Base-by-base conservation (phyloP, 345 rosid genomes). In the Odontarrhena argentea region DNA sequence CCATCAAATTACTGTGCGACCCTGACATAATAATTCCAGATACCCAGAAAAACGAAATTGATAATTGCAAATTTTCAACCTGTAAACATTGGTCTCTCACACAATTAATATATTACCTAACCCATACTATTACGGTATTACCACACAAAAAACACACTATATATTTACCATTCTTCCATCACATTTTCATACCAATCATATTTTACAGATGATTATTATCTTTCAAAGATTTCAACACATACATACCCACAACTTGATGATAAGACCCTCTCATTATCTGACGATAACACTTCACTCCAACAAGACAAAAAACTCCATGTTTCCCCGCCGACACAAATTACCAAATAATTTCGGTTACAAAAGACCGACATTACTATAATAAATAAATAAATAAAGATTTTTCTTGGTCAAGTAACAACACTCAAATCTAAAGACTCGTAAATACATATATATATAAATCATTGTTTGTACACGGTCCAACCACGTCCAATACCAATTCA, bases 361-460 rank as follows among this genome's bases (percentile, higher is more conserved):
- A 18, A n/a, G 3, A 55, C 65, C 70, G 75, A 63, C 75, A 63
- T 63, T 64, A 69, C 55, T 69, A 63, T 63, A 63, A 63, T 5
- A 7, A 53, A 55, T 15, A 51, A 26, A 32, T 5, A 47, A 68
- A 45, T 55, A 46, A 70, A 63, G 6, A 46, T 12, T 26, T 63
- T 42, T 37, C 5, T 28, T 28, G 69, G 64, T 48, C 24, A 45
- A 70, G 32, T 28, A 28, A 18, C 22, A 18, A 18, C 22, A 18
- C 22, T 18, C 22, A 18, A 18, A 49, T 13, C 44, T 56, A 63
- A 32, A 43, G 28, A 2, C 36, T 32, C 3, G 32, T 4, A 28
- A 2, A 10, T 44, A 5, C 34, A 43, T 30, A 30, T 6, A 34
- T 51, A 9, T 56, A 9, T 67, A 67, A 38, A 63, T 4, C 69